These are phyloP conservation scores for Lachancea waltii DNA, from an alignment of 805 yeast genomes.

Conservation along the genomic window DNA sequence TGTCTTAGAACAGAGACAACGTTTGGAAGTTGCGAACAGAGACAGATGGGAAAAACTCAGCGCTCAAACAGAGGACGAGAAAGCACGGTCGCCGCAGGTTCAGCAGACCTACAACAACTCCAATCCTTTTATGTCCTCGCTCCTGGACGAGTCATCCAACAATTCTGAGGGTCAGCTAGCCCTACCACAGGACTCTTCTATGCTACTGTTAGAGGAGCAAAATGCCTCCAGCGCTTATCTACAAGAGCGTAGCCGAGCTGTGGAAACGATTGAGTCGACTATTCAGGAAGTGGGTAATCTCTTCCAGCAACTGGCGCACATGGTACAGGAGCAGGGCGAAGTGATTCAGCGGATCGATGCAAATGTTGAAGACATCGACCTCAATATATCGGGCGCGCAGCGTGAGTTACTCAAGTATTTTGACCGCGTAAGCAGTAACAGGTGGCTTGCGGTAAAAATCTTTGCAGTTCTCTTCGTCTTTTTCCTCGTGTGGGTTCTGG, in stretches of 20 bases:
- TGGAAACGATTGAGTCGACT: constrained; percentile 94
- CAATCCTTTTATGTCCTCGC: constrained; percentile 37
- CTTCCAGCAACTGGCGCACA: constrained; percentile 90
- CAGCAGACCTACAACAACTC: constrained; percentile 27
- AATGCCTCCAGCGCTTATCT: constrained; percentile 56
- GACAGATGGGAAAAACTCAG: constrained; percentile 81
- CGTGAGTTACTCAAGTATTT: constrained; percentile 87
- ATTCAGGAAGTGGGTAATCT: constrained; percentile 93
- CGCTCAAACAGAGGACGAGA: constrained; percentile 12
- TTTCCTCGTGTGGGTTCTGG: constrained; percentile 72
- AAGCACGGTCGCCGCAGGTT: constrained; percentile 1
- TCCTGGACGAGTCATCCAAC: constrained; percentile 20
- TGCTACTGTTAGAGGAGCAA: constrained; percentile 80
- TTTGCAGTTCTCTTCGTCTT: constrained; percentile 80
- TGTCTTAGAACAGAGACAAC: constrained; percentile 84
- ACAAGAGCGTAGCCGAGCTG: constrained; percentile 81
- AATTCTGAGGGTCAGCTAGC: constrained; percentile 35
- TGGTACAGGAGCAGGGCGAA: constrained; percentile 98
- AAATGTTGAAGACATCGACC: constrained; percentile 86
- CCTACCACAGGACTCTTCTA: constrained; percentile 81
- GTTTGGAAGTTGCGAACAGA: constrained; percentile 71
- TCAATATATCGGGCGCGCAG: constrained; percentile 91
- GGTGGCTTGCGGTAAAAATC: constrained; percentile 86
- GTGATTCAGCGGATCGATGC: constrained; percentile 91
- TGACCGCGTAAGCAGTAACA: constrained; percentile 76